Evolutionary conservation across 73 alveolate species (phyloP), one percentile per base, ranked within the genome.

Genomic region (Strombidium stylifer): DNA sequence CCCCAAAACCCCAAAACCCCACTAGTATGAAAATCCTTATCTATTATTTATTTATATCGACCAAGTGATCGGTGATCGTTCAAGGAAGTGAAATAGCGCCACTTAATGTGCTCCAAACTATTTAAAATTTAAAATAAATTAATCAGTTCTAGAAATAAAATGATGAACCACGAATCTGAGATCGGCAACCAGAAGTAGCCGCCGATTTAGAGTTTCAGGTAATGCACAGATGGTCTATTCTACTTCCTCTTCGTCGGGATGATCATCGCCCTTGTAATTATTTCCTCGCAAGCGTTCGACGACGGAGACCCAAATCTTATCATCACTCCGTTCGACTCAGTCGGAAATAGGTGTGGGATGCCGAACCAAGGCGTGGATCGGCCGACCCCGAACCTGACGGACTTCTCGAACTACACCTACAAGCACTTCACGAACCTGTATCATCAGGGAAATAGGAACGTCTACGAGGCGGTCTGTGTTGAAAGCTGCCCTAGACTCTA

Each of bases 151-250:
- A n/a, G n/a, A n/a, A n/a, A n/a, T n/a, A n/a, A n/a, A n/a, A n/a
- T n/a, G n/a, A n/a, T n/a, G n/a, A n/a, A n/a, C n/a, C n/a, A n/a
- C n/a, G n/a, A n/a, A n/a, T n/a, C n/a, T n/a, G n/a, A n/a, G n/a
- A n/a, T n/a, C n/a, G n/a, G n/a, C n/a, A n/a, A n/a, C n/a, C n/a
- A n/a, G n/a, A n/a, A n/a, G n/a, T n/a, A n/a, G n/a, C n/a, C n/a
- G n/a, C n/a, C n/a, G n/a, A n/a, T n/a, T n/a, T n/a, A n/a, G n/a
- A n/a, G n/a, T n/a, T n/a, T n/a, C n/a, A n/a, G n/a, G n/a, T n/a
- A n/a, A n/a, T 90, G 96, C 69, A 85, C 97, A 21, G 98, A 93
- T 80, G 53, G 84, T 20, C 42, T 93, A 28, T 90, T 94, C 77
- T 93, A 92, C 62, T 70, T 88, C 27, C 50, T 93, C 42, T 93